Conservation (phyloP, 1,284 basidiomycete genomes). For the Apiotrichum veenhuisii region DNA sequence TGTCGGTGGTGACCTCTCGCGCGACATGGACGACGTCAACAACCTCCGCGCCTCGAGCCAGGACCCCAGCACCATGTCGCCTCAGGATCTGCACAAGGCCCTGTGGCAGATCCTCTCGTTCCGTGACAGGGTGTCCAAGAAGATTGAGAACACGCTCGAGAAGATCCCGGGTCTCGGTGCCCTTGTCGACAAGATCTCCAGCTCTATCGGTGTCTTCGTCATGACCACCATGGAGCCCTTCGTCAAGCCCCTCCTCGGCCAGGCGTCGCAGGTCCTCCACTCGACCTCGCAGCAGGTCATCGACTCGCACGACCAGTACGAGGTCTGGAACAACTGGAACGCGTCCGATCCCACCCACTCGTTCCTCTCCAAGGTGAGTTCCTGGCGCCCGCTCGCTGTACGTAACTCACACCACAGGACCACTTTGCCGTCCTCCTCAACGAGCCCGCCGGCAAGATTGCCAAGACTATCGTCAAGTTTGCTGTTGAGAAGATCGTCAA, state of each 20-base stretch:
- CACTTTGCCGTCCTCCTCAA: constrained; percentile 45
- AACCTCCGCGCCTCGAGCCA: constrained; percentile 63
- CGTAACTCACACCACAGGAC: constrained; percentile 22
- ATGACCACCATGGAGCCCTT: constrained; percentile 69
- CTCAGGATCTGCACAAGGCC: constrained; percentile 74
- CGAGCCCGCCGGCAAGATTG: constrained; percentile 70
- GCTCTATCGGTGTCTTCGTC: constrained; percentile 76
- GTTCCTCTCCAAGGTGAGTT: constrained; percentile 54
- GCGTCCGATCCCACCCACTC: constrained; percentile 78
- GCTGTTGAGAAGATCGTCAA: constrained; percentile 60
- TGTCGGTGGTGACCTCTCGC: constrained; percentile 54
- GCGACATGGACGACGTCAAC: constrained; percentile 73
- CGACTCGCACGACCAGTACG: constrained; percentile 71
- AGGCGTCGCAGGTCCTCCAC: constrained; percentile 62
- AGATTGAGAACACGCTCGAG: constrained; percentile 76
- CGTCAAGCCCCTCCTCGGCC: constrained; percentile 72
- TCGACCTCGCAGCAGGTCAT: constrained; percentile 70
- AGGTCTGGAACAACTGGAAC: constrained; percentile 71
- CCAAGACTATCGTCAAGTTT: constrained; percentile 60
- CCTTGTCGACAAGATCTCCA: constrained; percentile 76
- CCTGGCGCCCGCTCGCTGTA: not conserved
- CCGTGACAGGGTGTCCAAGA: constrained; percentile 78
- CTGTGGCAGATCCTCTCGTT: constrained; percentile 84
- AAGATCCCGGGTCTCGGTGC: constrained; percentile 57
- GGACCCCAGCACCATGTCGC: constrained; percentile 73